A percentile compares a stretch with the other conserved stretches of the same genome.
Evolutionary conservation across 225 moss, liverwort and hornwort genomes (phyloP).

Genomic region (Marchantia polymorpha): DNA sequence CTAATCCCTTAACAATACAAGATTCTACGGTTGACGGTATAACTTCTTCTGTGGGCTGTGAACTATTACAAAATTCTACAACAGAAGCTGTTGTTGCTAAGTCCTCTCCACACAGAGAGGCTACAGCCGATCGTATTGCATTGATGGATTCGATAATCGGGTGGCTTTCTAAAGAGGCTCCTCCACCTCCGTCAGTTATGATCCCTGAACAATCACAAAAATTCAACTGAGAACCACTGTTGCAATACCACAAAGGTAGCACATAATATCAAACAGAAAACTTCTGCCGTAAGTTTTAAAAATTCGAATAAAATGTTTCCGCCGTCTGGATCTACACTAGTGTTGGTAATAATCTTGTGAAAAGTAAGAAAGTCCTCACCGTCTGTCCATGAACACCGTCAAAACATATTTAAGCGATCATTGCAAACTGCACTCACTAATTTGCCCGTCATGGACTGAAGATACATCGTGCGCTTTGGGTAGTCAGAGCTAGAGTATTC

Average conservation of each 20-base stretch:
- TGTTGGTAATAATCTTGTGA: too few species aligned
- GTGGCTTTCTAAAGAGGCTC: conserved; percentile 60
- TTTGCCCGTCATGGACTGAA: too few species aligned
- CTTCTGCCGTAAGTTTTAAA: too few species aligned
- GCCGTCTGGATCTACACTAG: too few species aligned
- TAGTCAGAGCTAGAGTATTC: too few species aligned
- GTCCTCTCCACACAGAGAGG: conserved; percentile 20
- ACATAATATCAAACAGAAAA: too few species aligned
- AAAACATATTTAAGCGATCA: too few species aligned
- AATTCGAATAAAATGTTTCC: too few species aligned
- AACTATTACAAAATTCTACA: conserved; percentile 21
- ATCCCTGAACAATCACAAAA: conserved; percentile 51
- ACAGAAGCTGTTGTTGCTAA: conserved; percentile 5
- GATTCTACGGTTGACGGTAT: conserved; percentile 25
- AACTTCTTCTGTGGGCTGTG: conserved; percentile 7
- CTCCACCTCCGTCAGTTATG: conserved; percentile 71
- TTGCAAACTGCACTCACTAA: too few species aligned
- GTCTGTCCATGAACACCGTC: too few species aligned
- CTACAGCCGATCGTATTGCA: conserved; percentile 32
- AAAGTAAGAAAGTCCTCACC: too few species aligned
- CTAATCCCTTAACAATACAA: conserved; percentile 42
- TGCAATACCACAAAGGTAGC: not conserved
- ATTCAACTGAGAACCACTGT: not conserved
- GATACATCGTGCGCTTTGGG: too few species aligned
- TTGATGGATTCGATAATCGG: conserved; percentile 64